A percentile compares a stretch with the other conserved stretches of the same genome.
phyloP scores from a whole-genome alignment of 2,329 filamentous ascomycete genomes.

The Hypomyces perniciosus region DNA sequence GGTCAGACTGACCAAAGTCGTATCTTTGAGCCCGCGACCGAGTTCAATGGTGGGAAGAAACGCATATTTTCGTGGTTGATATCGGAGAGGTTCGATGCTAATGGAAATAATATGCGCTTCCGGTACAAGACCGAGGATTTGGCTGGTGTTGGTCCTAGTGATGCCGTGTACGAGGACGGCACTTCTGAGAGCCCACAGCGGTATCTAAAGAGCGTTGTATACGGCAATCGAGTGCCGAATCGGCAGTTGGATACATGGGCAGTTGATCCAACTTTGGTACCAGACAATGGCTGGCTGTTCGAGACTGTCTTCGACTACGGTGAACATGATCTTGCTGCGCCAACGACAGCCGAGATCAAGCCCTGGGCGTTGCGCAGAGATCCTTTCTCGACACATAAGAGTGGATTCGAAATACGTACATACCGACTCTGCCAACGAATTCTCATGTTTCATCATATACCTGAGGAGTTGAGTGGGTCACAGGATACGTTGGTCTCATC shows the following conservation, averaged over 20 bases:
- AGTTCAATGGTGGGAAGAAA: neutral
- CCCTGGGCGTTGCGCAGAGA: constrained; percentile 21
- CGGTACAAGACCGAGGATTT: constrained; percentile 16
- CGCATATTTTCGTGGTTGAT: constrained; percentile 23
- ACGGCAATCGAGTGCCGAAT: constrained; percentile 15
- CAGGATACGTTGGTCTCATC: constrained; percentile 19
- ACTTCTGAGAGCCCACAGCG: neutral
- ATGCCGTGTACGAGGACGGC: neutral
- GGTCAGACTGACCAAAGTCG: constrained; percentile 8
- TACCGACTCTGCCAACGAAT: constrained; percentile 26
- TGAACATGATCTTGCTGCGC: constrained; percentile 22
- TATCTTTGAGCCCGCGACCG: neutral
- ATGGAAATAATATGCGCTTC: constrained; percentile 20
- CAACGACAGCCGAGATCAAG: constrained; percentile 11
- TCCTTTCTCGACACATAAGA: constrained; percentile 22
- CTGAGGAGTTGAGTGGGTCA: constrained; percentile 13
- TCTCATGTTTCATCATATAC: constrained; percentile 31
- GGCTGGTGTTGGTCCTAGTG: neutral
- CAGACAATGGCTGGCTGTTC: constrained; percentile 23
- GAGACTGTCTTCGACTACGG: constrained; percentile 31
- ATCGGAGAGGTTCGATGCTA: constrained; percentile 15
- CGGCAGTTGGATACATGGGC: neutral
- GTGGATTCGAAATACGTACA: constrained; percentile 27
- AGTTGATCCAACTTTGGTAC: neutral
- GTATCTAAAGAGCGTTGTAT: constrained; percentile 19